Evolutionary conservation across 257 asterid genomes (phyloP), one percentile per base, ranked within the genome.

Genomic region (Petunia secreta): DNA sequence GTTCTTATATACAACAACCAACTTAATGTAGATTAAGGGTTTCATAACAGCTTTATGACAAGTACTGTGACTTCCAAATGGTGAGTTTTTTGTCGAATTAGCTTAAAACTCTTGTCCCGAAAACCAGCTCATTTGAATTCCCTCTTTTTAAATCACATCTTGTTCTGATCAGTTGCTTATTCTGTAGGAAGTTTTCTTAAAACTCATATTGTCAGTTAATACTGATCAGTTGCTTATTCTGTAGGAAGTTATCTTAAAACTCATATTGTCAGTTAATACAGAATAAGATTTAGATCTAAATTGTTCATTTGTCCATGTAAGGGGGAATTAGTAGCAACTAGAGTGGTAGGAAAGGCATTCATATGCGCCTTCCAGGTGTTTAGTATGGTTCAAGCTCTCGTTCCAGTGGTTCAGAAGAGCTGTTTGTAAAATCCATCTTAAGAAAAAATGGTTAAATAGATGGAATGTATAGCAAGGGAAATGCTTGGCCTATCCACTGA

Each of bases 391-490:
- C 52, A 39, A 14, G 52, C 2, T 39, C 74, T 65, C 14, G 39
- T 14, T 64, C 10, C 8, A 25, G 36, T 39, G 74, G 52, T 38
- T 16, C 50, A 64, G 34, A 63, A 15, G 25, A 64, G 71, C 25
- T 0, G 62, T 64, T 39, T 14, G 52, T 39, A 67, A 67, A 67
- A 41, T 67, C 1, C 75, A 68, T 43, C 1, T 8, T 8, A 43
- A 68, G 40, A 43, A 2, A 43, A 67, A n/a, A n/a, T n/a, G 57
- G n/a, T 43, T 16, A 1, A 68, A 43, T 39, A 68, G n/a, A 43
- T n/a, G 75, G 55, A n/a, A 67, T n/a, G 7, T 8, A 44, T 68
- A n/a, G 75, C 57, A n/a, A 68, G 57, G 7, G 75, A n/a, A 68
- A n/a, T 7, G 8, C 16, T n/a, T 43, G 38, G 55, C 16, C 13